Evolutionary conservation across 768 basidiomycete species (phyloP).

Genomic region (Suillus subalutaceus): DNA sequence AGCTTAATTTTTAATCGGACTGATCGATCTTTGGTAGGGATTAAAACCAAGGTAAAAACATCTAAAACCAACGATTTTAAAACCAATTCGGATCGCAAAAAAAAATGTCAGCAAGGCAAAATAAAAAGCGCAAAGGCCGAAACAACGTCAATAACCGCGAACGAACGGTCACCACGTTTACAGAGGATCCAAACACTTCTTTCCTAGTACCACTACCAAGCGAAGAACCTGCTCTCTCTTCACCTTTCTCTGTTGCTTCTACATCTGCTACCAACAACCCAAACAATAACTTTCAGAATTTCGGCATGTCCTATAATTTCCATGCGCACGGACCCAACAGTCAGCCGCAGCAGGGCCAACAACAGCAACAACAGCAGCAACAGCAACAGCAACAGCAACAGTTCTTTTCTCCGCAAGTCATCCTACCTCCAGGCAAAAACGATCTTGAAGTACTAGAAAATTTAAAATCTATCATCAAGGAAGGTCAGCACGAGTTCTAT

Average conservation of each 20-base stretch:
- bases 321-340: conserved; percentile 30
- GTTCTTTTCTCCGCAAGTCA: conserved; percentile 29
- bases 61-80: background rate
- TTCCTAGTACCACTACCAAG: conserved; percentile 54
- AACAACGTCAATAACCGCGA: conserved; percentile 57
- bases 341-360: conserved; percentile 3
- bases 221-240: conserved; percentile 50
- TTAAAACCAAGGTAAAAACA: conserved; percentile 2
- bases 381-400: conserved; percentile 22
- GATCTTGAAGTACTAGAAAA: conserved; percentile 78
- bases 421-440: conserved; percentile 55
- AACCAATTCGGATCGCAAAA: conserved; percentile 13
- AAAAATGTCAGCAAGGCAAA: conserved; percentile 62
- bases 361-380: conserved; percentile 25
- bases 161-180: conserved; percentile 70
- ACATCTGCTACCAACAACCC: conserved; percentile 32
- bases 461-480: conserved; percentile 73
- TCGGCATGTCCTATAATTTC: conserved; percentile 41
- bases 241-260: conserved; percentile 41
- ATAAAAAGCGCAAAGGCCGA: conserved; percentile 64
- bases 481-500: conserved; percentile 73
- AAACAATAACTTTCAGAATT: conserved; percentile 40
- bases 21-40: conserved; percentile 12
- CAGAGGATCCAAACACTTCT: conserved; percentile 57
- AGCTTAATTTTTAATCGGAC: conserved; percentile 5